Percentiles rank a stretch among this genome's conserved stretches.
Conservation (phyloP, 2,329 filamentous ascomycete genomes). For the Arthrobotrys musiformis region DNA sequence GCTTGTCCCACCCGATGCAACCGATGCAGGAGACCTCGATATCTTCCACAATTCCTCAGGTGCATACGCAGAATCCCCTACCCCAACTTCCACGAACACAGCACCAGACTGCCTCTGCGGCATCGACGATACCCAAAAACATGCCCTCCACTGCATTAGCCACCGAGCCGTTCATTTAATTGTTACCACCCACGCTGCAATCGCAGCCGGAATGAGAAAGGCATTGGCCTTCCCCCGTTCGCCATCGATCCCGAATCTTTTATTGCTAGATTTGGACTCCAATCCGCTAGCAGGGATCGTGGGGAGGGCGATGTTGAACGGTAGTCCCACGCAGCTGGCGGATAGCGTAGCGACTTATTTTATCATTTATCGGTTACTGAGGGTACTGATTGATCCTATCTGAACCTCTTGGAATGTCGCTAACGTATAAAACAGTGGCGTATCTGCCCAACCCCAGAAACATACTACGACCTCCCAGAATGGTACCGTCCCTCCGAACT, state of each 20-base stretch:
- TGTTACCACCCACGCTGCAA: background rate
- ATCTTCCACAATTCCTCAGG: background rate
- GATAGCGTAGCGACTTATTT: background rate
- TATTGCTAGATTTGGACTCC: background rate
- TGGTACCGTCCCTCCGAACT: background rate
- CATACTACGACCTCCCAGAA: background rate
- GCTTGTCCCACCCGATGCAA: background rate
- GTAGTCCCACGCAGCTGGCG: background rate
- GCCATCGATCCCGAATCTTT: background rate
- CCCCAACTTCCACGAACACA: background rate
- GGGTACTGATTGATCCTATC: background rate
- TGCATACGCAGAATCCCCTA: background rate
- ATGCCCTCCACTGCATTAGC: background rate
- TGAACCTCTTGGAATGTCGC: too few species aligned
- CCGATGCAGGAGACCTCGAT: background rate
- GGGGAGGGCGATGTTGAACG: background rate
- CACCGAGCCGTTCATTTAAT: background rate
- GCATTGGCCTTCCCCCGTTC: background rate
- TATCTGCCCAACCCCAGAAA: background rate
- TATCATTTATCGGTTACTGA: background rate
- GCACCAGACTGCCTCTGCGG: background rate
- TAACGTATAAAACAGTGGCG: background rate
- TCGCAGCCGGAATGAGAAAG: background rate
- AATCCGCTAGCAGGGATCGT: background rate
- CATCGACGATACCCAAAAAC: background rate